These are phyloP conservation scores for Termitomyces titanicus DNA, from an alignment of 768 basidiomycete genomes.

Conservation along the genomic window DNA sequence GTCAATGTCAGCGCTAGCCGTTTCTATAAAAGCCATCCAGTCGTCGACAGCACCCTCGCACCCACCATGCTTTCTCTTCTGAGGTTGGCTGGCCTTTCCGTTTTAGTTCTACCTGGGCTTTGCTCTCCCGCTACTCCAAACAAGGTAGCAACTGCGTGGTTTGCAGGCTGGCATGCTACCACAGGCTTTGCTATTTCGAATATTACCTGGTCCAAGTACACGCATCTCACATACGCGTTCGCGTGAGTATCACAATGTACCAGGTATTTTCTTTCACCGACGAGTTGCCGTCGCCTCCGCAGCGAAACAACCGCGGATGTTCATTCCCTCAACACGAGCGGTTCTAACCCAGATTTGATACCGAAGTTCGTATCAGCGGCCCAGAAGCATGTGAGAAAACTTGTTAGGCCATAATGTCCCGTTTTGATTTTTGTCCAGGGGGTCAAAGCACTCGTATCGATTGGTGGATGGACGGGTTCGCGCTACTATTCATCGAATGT, in stretches of 20 bases:
- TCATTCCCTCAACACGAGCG: slow-evolving; percentile 29
- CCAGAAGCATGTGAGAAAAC: slow-evolving; percentile 34
- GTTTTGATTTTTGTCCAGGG: slow-evolving; percentile 29
- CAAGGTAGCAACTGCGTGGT: slow-evolving; percentile 55
- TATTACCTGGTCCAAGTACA: slow-evolving; percentile 68
- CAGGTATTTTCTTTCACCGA: too few species aligned
- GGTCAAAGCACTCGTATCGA: slow-evolving; percentile 54
- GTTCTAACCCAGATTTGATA: slow-evolving; percentile 46
- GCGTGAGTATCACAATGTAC: slow-evolving; percentile 42
- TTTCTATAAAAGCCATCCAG: background rate
- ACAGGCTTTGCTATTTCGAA: slow-evolving; percentile 45
- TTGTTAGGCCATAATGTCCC: background rate
- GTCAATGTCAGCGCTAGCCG: background rate
- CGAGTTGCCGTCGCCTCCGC: background rate
- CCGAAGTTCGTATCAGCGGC: slow-evolving; percentile 54
- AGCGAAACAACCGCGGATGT: slow-evolving; percentile 38
- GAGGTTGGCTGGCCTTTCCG: slow-evolving; percentile 6
- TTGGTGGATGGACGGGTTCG: slow-evolving; percentile 74
- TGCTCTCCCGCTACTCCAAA: slow-evolving; percentile 9
- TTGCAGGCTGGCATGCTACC: slow-evolving; percentile 61
- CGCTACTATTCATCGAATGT: slow-evolving; percentile 61
- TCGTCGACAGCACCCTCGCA: background rate
- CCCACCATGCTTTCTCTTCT: slow-evolving; percentile 7
- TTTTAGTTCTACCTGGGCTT: slow-evolving; percentile 8
- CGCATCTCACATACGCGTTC: slow-evolving; percentile 65